Evolutionary conservation across 1,139 yeast genomes (phyloP), one percentile per base, ranked within the genome.

Genomic region (Williopsis jadinii): DNA sequence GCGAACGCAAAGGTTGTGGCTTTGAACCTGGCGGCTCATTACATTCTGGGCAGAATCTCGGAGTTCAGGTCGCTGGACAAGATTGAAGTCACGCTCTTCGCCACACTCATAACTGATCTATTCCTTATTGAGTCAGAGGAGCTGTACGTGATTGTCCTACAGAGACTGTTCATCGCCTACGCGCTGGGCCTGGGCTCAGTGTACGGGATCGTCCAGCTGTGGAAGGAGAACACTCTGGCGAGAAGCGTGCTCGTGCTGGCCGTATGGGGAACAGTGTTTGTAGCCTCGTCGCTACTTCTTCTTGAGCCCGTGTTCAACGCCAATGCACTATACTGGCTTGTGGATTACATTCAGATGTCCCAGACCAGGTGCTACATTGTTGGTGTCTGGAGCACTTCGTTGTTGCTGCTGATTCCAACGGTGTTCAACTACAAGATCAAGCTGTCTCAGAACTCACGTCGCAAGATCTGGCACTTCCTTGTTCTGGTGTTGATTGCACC

Each of bases 381-480:
- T 8, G 11, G 44, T 2, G 43, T 54, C 5, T 66, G 71, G 71
- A 36, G 61, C 4, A 33, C 45, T 1, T 56, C 61, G 4, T 42
- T 63, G 26, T n/a, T 56, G 8, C 41, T 60, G 27, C 44, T 63
- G 31, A 54, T 66, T 28, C 70, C 70, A 27, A 60, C 61, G 10
- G 53, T 65, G 11, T 52, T 64, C 48, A 54, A 54, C 32, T 59
- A 58, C 40, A 60, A 61, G 39, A 55, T 62, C 11, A 50, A 50
- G 14, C 45, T 65, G 27, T 64, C 70, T 8, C 62, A 75, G 44
- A 77, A 77, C 49, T 62, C 66, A 12, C 71, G 80, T 53, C 58
- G 71, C 46, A 73, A 74, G 47, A 52, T 69, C 12, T 73, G 79
- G 79, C 79, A 73, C 51, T 71, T 70, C 48, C 44, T 67, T 46